Conservation (phyloP, 805 yeast genomes). For the Yarrowia keelungensis region DNA sequence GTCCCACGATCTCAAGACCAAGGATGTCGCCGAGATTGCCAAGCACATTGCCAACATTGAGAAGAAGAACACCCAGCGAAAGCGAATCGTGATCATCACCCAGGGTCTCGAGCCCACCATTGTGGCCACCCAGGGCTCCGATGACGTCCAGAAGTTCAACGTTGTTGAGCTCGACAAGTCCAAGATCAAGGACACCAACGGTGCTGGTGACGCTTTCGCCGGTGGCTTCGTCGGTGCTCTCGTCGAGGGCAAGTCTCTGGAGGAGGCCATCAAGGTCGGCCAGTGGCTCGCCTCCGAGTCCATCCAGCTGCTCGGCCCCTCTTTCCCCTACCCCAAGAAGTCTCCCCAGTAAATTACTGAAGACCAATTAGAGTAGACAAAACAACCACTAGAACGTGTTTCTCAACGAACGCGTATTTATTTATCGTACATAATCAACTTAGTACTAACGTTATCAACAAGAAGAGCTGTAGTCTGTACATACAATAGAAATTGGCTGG, state of each 20-base stretch:
- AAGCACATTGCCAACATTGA: constrained; percentile 79
- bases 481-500: too few relatives aligned
- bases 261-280: constrained; percentile 74
- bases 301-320: constrained; percentile 92
- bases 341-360: constrained; percentile 13
- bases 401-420: constrained; percentile 38
- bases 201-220: constrained; percentile 99
- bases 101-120: constrained; percentile 94
- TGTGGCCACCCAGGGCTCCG: constrained; percentile 64
- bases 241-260: constrained; percentile 71
- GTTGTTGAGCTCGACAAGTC: constrained; percentile 74
- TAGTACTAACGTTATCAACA: constrained; percentile 30
- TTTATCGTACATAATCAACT: constrained; percentile 39
- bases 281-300: constrained; percentile 96
- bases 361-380: background rate
- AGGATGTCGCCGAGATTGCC: constrained; percentile 78
- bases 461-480: background rate
- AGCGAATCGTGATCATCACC: constrained; percentile 90
- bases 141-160: constrained; percentile 62
- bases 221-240: constrained; percentile 93
- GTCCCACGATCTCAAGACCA: constrained; percentile 69
- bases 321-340: constrained; percentile 81
- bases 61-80: constrained; percentile 68
- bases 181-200: constrained; percentile 89
- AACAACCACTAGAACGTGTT: constrained; percentile 28